These are phyloP conservation scores for Pholiota microspora DNA, from an alignment of 768 basidiomycete species.

Conservation along the genomic window DNA sequence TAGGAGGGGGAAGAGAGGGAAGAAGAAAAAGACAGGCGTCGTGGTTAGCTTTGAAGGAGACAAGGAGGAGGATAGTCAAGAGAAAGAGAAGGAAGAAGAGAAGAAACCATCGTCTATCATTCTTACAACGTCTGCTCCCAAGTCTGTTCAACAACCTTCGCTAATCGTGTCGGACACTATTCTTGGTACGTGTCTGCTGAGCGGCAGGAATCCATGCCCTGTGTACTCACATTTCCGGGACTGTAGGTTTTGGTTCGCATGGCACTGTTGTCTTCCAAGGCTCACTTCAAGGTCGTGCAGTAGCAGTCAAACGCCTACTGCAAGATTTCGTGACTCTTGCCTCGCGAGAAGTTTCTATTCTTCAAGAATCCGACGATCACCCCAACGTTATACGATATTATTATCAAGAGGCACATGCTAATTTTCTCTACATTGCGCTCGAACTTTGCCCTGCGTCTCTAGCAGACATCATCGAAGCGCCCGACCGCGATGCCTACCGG, in stretches of 20 bases:
- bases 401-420: constrained; percentile 91
- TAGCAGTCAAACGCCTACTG: constrained; percentile 96
- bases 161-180: constrained; percentile 72
- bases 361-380: constrained; percentile 97
- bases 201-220: neutral
- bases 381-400: constrained; percentile 99
- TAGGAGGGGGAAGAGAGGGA: constrained; percentile 51
- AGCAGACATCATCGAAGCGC: constrained; percentile 81
- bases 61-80: constrained; percentile 28
- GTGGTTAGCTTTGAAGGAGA: constrained; percentile 38
- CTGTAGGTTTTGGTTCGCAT: constrained; percentile 87
- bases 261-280: constrained; percentile 96
- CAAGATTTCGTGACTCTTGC: constrained; percentile 96
- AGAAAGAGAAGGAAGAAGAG: constrained; percentile 30
- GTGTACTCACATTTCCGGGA: constrained; percentile 8
- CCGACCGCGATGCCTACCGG: constrained; percentile 63
- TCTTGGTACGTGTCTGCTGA: constrained; percentile 51
- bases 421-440: constrained; percentile 96
- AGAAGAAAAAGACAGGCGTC: constrained; percentile 47
- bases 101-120: constrained; percentile 20
- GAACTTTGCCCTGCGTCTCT: constrained; percentile 92
- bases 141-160: constrained; percentile 38
- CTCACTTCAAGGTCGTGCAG: constrained; percentile 93
- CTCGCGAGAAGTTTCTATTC: constrained; percentile 86
- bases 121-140: constrained; percentile 25